Evolutionary conservation across 1,139 yeast genomes (phyloP).

Genomic region (Kurtzmaniella quercitrusa): DNA sequence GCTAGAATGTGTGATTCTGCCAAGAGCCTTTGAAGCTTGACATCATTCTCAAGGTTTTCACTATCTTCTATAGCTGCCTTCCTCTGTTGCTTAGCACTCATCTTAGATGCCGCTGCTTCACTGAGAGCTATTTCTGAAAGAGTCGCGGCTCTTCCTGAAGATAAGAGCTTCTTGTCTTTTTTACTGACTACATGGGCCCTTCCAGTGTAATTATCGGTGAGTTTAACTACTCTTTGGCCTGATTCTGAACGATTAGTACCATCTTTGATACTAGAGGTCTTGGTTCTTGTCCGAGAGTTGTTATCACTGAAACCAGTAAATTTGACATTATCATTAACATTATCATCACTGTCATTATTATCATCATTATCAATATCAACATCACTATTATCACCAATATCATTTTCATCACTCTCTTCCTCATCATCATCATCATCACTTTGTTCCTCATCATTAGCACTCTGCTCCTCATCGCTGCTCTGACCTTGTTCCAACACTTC

Average conservation of each 20-base stretch:
- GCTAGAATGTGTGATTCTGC: slow-evolving; percentile 84
- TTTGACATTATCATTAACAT: slow-evolving; percentile 14
- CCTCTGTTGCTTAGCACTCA: slow-evolving; percentile 24
- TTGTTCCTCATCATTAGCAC: background rate
- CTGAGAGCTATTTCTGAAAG: slow-evolving; percentile 29
- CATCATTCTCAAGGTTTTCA: slow-evolving; percentile 68
- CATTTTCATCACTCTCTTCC: slow-evolving; percentile 13
- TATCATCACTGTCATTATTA: slow-evolving; percentile 13
- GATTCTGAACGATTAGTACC: slow-evolving; percentile 15
- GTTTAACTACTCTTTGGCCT: slow-evolving; percentile 28
- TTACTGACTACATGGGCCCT: slow-evolving; percentile 19
- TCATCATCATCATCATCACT: slow-evolving; percentile 8
- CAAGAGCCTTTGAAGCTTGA: slow-evolving; percentile 76
- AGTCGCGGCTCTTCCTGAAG: slow-evolving; percentile 42
- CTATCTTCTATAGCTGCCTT: slow-evolving; percentile 32
- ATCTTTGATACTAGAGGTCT: slow-evolving; percentile 11
- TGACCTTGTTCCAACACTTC: background rate
- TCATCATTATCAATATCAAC: slow-evolving; percentile 11
- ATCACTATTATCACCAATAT: slow-evolving; percentile 9
- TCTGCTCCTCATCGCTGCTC: background rate
- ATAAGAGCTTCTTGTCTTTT: slow-evolving; percentile 28
- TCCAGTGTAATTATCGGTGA: slow-evolving; percentile 20
- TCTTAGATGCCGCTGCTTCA: slow-evolving; percentile 17
- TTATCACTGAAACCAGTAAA: slow-evolving; percentile 11
- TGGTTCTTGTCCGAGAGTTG: slow-evolving; percentile 6